phyloP scores from a whole-genome alignment of 2,329 filamentous ascomycete genomes.

The Hypoxylon sp. region DNA sequence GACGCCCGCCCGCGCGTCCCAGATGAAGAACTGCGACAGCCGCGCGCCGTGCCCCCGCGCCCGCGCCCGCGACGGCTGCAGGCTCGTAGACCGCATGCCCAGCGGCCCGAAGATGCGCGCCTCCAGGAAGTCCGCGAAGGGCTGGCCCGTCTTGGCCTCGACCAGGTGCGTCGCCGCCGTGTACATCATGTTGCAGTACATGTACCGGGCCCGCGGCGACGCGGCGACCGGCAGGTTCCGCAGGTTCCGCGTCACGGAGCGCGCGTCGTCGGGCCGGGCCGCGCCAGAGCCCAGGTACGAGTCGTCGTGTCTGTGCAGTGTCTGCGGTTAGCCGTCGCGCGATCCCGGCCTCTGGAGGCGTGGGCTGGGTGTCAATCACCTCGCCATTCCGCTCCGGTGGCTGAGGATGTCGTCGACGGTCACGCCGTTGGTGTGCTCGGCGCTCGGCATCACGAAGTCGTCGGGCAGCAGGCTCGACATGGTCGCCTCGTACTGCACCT shows the following conservation, averaged over 20 bases:
- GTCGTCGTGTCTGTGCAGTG: constrained; percentile 34
- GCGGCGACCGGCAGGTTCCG: constrained; percentile 31
- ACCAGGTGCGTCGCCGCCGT: constrained; percentile 36
- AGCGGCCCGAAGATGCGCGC: constrained; percentile 36
- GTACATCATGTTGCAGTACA: constrained; percentile 41
- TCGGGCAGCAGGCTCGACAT: constrained; percentile 39
- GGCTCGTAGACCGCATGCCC: constrained; percentile 34
- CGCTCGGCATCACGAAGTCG: constrained; percentile 37
- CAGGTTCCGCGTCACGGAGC: constrained; percentile 37
- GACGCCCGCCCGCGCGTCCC: constrained; percentile 16
- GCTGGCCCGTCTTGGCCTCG: constrained; percentile 31
- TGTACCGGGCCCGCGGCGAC: constrained; percentile 31
- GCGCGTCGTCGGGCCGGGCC: constrained; percentile 27
- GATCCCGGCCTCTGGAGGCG: too few species aligned
- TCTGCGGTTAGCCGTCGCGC: not conserved
- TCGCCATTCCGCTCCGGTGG: constrained; percentile 37
- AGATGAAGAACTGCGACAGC: constrained; percentile 31
- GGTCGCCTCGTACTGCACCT: constrained; percentile 40
- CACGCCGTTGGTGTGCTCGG: constrained; percentile 35
- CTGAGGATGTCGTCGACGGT: constrained; percentile 40
- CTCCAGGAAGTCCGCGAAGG: constrained; percentile 37
- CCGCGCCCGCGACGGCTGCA: constrained; percentile 29
- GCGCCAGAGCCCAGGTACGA: constrained; percentile 26
- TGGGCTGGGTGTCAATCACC: constrained; percentile 18
- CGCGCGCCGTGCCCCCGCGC: constrained; percentile 31